These are phyloP conservation scores for Pseudogymnoascus sp. DNA, from an alignment of 2,329 filamentous ascomycete species.

Conservation along the genomic window DNA sequence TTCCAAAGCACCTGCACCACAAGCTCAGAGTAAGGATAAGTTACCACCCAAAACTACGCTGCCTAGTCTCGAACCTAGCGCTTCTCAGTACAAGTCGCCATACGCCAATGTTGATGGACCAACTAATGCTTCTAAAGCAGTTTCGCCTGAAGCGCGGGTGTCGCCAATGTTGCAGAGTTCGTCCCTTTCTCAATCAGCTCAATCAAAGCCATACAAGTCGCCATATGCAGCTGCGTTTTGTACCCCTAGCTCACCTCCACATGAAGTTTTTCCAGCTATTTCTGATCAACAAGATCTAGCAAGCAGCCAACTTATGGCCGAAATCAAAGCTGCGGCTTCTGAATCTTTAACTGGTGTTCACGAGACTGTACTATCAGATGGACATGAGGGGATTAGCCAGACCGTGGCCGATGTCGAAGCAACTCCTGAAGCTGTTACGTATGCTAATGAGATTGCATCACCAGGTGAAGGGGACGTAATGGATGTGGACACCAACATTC, in stretches of 20 bases:
- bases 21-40: not conserved
- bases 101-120: not conserved
- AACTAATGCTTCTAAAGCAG: not conserved
- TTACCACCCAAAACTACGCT: not conserved
- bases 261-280: constrained; percentile 17
- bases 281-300: constrained; percentile 18
- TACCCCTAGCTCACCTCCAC: constrained; percentile 8
- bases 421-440: constrained; percentile 15
- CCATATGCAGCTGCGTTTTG: constrained; percentile 11
- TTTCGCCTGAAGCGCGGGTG: not conserved
- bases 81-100: constrained; percentile 11
- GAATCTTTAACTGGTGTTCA: not conserved
- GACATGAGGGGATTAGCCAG: constrained; percentile 15
- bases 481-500: constrained; percentile 21
- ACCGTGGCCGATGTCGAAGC: constrained; percentile 17
- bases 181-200: not conserved
- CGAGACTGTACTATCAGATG: not conserved
- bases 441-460: constrained; percentile 22
- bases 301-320: constrained; percentile 25
- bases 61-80: not conserved
- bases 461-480: constrained; percentile 24
- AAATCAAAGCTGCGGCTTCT: constrained; percentile 17
- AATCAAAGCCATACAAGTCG: constrained; percentile 11
- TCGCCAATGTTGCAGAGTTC: not conserved
- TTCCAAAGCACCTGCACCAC: constrained; percentile 3